Evolutionary conservation across 768 basidiomycete genomes (phyloP), one percentile per base, ranked within the genome.

Genomic region (Termitomyces sp.): DNA sequence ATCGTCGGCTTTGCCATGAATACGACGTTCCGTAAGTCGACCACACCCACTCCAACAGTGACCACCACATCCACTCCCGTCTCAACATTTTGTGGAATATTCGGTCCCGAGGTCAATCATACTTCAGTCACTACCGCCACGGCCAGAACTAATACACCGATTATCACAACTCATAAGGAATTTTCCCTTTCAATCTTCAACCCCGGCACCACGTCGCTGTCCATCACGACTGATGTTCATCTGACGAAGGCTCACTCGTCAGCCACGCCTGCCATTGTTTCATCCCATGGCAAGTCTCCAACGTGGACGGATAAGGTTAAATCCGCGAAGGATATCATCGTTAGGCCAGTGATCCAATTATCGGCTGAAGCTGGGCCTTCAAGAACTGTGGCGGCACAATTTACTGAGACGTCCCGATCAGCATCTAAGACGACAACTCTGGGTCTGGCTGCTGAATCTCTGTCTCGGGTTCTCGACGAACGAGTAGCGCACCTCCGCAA

Each of bases 1-100:
- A 76, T 90, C n/a, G 74, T 89, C 76, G 86, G 70, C 36, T 83
- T 82, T 45, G 74, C 85, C 12, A 76, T 82, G 67, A 84, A 83
- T 61, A 77, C 79, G 9, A 67, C 76, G 6, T 77, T 83, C 69
- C 76, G 74, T 20, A 63, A 74, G 31, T 57, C 63, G 33, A 55
- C 63, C 18, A 37, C 63, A 4, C 64, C 72, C 7, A 63, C 74
- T 9, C 71, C 76, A 41, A 67, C 66, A 13, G 73, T 75, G 33
- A 74, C 74, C 22, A 66, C 65, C 31, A 67, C 65, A 49, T 71
- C 65, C 30, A 13, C 27, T 58, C 69, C 71, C 57, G 65, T 70
- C 52, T 31, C 55, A 13, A 61, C 65, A 27, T 58, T 78, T 22
- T 81, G 78, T 81, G 75, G 73, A 63, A 67, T 78, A 41, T 67